Base-by-base conservation (phyloP, 176 grass and related monocot genomes). In the Microstegium vimineum region DNA sequence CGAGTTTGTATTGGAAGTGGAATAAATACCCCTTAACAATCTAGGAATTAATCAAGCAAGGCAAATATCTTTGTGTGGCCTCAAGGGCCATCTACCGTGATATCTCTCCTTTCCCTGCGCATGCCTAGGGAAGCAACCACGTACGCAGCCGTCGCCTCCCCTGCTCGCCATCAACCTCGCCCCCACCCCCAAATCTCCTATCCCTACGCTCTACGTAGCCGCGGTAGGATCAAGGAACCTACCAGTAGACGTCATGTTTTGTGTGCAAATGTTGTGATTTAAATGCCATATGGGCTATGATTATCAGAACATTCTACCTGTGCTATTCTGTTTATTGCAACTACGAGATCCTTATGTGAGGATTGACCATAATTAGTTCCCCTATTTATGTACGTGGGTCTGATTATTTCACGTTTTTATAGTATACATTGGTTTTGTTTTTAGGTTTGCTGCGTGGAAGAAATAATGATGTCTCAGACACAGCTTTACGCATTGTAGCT, bases 401-500 rank as follows among this genome's bases (percentile, higher is more conserved):
- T 66, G 5, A 64, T 82, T 47, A 66, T 69, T 64, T 62, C 3
- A 5, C 11, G 0, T 38, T 69, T 64, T 81, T 0, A 32, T 59
- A 35, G 10, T 18, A 35, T 78, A 82, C 56, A 4, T 84, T 73
- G 46, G 8, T 72, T 69, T 51, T 14, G 2, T 81, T 80, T 89
- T 43, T 86, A 94, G 95, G 92, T 84, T 87, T 98, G 71, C 73
- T 94, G 65, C 72, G 86, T 25, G 46, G 33, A 88, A 98, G 88
- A 69, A 18, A 98, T 61, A 91, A 91, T 76, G 66, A 71, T 17
- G 75, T 98, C 37, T 91, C 95, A 33, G 72, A 90, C 32, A 90
- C 86, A 11, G 92, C 95, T 88, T 86, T 98, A 80, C 86, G 82
- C 31, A 91, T 94, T 65, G 33, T 94, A 84, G 92, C 95, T 73